Evolutionary conservation across 2,329 filamentous ascomycete genomes (phyloP).

Genomic region (Pseudogymnoascus sp.): DNA sequence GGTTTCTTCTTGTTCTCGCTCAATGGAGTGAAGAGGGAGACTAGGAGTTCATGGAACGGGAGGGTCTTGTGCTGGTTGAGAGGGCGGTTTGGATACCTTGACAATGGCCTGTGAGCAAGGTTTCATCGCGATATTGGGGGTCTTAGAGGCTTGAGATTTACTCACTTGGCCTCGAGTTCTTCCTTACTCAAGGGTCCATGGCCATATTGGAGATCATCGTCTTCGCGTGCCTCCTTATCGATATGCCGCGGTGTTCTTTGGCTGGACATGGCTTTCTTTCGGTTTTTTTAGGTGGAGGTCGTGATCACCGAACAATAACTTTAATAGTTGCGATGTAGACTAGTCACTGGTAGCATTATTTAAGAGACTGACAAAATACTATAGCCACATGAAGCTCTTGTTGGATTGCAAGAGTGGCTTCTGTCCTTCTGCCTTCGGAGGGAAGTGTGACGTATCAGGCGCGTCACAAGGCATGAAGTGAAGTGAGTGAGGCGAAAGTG

Average conservation of each 20-base stretch:
- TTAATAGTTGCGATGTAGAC: background rate
- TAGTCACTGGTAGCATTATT: background rate
- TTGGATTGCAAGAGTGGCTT: background rate
- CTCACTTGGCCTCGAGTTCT: conserved; percentile 23
- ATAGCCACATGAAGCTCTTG: background rate
- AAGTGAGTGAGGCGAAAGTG: background rate
- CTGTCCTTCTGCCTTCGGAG: background rate
- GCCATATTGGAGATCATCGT: conserved; percentile 43
- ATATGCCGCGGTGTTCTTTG: conserved; percentile 9
- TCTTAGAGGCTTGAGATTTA: background rate
- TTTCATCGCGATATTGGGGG: background rate
- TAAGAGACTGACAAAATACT: background rate
- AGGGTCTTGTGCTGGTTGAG: conserved; percentile 73
- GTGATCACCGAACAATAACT: background rate
- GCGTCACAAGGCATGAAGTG: background rate
- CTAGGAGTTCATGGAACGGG: conserved; percentile 73
- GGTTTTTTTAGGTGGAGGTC: background rate
- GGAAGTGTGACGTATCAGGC: background rate
- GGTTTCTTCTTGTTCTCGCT: conserved; percentile 63
- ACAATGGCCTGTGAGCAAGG: conserved; percentile 12
- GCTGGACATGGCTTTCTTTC: background rate
- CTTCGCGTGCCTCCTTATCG: conserved; percentile 25
- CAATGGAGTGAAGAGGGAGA: conserved; percentile 72
- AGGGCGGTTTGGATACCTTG: conserved; percentile 73
- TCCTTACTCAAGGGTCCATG: conserved; percentile 31